A percentile compares a stretch with the other conserved stretches of the same genome.
Evolutionary conservation across 192 early-diverging fungal genomes (phyloP).

Genomic region (Chytriomyces sp.): DNA sequence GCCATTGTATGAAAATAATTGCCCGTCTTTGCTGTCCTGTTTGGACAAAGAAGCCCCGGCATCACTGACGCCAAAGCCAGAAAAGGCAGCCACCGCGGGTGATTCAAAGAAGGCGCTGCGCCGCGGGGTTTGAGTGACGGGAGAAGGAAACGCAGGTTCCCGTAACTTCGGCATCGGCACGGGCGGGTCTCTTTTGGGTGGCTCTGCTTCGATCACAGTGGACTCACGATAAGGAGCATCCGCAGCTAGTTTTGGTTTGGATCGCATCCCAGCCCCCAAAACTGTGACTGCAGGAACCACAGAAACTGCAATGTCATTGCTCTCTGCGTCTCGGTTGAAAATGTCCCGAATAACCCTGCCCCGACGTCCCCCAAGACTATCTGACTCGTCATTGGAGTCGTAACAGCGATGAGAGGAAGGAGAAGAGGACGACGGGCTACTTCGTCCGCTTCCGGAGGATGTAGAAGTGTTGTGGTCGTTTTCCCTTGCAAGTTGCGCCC

Average conservation of each 20-base stretch:
- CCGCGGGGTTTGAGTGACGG: no score
- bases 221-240: no score
- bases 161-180: neutral
- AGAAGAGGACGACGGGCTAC: neutral
- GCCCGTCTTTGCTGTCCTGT: no score
- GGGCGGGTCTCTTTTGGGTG: neutral
- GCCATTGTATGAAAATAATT: neutral
- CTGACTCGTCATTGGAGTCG: constrained; percentile 21
- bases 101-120: neutral
- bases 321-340: no score
- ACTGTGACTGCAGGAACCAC: no score
- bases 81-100: neutral
- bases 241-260: no score
- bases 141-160: neutral
- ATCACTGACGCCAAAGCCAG: neutral
- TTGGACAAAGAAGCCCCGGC: no score
- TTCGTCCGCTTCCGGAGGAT: neutral
- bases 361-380: constrained; percentile 15
- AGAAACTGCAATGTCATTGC: no score
- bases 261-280: no score
- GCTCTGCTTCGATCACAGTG: no score
- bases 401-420: neutral
- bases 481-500: neutral
- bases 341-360: constrained; percentile 5
- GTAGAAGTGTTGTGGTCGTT: neutral